phyloP scores from a whole-genome alignment of 2,329 filamentous ascomycete species.

The Zymoseptoria tritici region DNA sequence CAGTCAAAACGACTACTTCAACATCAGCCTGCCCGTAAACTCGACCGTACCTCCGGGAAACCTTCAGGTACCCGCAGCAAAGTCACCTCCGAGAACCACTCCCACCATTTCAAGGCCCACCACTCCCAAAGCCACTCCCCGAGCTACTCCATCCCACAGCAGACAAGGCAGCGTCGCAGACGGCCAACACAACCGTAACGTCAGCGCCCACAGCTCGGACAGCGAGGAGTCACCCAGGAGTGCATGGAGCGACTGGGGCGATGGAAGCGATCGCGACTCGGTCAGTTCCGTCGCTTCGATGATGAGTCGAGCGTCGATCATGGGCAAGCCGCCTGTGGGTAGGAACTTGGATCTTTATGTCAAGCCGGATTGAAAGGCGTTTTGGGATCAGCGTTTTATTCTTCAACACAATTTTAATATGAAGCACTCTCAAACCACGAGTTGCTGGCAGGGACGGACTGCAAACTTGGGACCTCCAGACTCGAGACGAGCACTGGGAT shows the following conservation, averaged over 20 bases:
- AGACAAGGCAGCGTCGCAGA: not conserved
- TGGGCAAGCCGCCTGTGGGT: constrained; percentile 11
- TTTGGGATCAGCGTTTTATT: not conserved
- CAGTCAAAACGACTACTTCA: not conserved
- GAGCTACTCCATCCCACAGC: not conserved
- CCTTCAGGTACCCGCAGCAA: too few relatives aligned
- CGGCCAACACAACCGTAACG: not conserved
- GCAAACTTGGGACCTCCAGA: not conserved
- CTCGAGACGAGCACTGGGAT: not conserved
- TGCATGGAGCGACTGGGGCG: not conserved
- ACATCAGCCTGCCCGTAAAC: not conserved
- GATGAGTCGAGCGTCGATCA: constrained; percentile 21
- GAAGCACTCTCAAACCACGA: not conserved
- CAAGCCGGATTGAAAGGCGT: not conserved
- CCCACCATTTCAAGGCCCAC: too few relatives aligned
- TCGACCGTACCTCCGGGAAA: too few relatives aligned
- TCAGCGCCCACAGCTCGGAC: not conserved
- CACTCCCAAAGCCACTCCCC: not conserved
- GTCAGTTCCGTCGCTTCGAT: not conserved
- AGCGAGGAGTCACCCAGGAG: not conserved
- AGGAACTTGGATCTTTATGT: not conserved
- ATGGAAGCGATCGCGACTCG: not conserved
- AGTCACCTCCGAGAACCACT: too few relatives aligned
- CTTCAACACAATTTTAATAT: not conserved
- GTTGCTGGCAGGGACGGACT: not conserved